Evolutionary conservation across 2,329 filamentous ascomycete genomes (phyloP), one percentile per base, ranked within the genome.

Genomic region (Aspergillus sp.): DNA sequence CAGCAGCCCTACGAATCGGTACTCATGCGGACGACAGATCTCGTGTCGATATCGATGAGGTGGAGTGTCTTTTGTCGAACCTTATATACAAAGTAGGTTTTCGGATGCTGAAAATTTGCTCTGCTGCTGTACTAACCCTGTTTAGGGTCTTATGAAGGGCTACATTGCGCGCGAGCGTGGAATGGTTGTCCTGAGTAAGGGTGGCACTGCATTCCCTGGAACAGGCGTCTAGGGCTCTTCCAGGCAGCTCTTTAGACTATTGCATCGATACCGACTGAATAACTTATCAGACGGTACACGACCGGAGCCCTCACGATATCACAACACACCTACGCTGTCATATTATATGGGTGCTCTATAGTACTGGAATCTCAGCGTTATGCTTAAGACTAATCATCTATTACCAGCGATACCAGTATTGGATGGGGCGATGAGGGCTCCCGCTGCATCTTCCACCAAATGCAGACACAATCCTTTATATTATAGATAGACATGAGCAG

Each of bases 121-220:
- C 6, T 42, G 28, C 9, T 28, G 44, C 27, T 42, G 39, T 10
- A 8, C 6, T 42, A 6, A n/a, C 12, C n/a, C 3, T 35, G 12
- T 58, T n/a, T 41, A 95, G 88, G 86, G 86, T 49, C 76, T 93
- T 27, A 95, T 98, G 87, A 98, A 97, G 70, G 93, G 94, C 36
- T 98, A 98, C 69, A 98, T 98, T 56, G 85, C 91, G 30, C 85
- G 91, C 46, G 90, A 95, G 57, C 82, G 86, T 56, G 86, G 85
- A 32, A 90, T 90, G 56, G 86, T 98, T 29, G 93, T 98, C 19
- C 72, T 98, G 48, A 96, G 88, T 67, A 97, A 96, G 68, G 86
- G 80, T 48, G 88, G 87, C 41, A 60, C 63, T 36, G 91, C 93
- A 2, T 98, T 98, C 62, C 93, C 94, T 0, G 90, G 90, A 27